Evolutionary conservation across 208 protist species (phyloP), one percentile per base, ranked within the genome.

Genomic region (Herpetomonas samuelpessoai): DNA sequence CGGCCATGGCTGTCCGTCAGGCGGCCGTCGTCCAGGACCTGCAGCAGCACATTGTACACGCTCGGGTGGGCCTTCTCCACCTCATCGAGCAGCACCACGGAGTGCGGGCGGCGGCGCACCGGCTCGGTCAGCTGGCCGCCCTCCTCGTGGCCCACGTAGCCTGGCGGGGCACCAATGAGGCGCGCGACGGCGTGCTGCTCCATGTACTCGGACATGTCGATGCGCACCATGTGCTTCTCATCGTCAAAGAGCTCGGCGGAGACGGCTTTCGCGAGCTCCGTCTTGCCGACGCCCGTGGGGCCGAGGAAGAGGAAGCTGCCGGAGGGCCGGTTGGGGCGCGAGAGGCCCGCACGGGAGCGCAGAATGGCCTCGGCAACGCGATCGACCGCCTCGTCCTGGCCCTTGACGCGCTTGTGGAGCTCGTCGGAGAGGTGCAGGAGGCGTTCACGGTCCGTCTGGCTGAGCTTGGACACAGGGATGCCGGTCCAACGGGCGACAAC

Each of bases 121-220:
- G 97, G 91, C 78, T 99, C 98, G 3, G 98, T 99, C 41, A 99
- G 86, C 76, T 99, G 87, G 25, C 98, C 98, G 30, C 98, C 98
- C 64, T 99, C 88, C 9, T 99, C 98, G 68, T 98, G 98, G 39
- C 98, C 98, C 7, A 99, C 93, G 72, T 99, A 99, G 39, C 98
- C 98, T 21, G 98, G 98, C 31, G 98, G 98, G 2, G 97, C 89
- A 39, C 98, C 98, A 62, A 99, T 99, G 2, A 99, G 85, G 19
- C 98, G 83, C 0, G 96, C 69, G 1, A 99, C 96, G 6, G 88
- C 85, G 76, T 98, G 97, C 51, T 80, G 57, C 74, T 99, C 97
- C 95, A 98, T 99, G 83, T 99, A 99, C 82, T 99, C 98, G 58
- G 79, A 94, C 98, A 99, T 99, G 85, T 99, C 98, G 54, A 99